Evolutionary conservation across 805 yeast genomes (phyloP).

Genomic region (Teunomyces barrocoloradensis): DNA sequence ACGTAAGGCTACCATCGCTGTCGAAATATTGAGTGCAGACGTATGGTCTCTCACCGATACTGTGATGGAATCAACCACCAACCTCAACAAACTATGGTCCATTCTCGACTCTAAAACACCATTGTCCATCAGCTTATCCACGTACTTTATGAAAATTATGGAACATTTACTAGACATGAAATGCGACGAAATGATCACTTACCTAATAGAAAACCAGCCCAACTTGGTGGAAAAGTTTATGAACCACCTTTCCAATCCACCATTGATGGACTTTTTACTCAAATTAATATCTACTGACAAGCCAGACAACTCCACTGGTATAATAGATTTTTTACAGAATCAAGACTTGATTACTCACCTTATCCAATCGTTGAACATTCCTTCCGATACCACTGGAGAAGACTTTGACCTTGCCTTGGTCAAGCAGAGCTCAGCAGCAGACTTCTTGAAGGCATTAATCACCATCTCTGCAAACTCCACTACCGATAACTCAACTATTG

Average conservation of each 20-base stretch:
- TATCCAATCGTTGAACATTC: constrained; percentile 31
- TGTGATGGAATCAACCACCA: constrained; percentile 68
- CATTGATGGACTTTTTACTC: constrained; percentile 44
- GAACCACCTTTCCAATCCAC: constrained; percentile 45
- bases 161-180: constrained; percentile 56
- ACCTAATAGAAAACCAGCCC: constrained; percentile 43
- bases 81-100: constrained; percentile 75
- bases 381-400: constrained; percentile 2
- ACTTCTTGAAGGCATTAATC: constrained; percentile 43
- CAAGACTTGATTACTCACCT: constrained; percentile 37
- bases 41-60: constrained; percentile 93
- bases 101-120: constrained; percentile 68
- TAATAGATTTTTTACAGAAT: constrained; percentile 42
- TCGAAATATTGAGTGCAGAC: constrained; percentile 87
- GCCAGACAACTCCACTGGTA: constrained; percentile 46
- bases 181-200: constrained; percentile 46
- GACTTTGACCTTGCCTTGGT: constrained; percentile 23
- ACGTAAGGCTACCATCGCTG: constrained; percentile 52
- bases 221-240: constrained; percentile 39
- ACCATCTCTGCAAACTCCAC: constrained; percentile 47
- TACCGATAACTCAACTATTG: constrained; percentile 45
- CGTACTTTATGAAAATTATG: constrained; percentile 87
- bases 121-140: constrained; percentile 71
- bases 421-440: constrained; percentile 43
- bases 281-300: constrained; percentile 46